Conservation (phyloP, 306 rosid species). For the Pterocarpus santalinus region DNA sequence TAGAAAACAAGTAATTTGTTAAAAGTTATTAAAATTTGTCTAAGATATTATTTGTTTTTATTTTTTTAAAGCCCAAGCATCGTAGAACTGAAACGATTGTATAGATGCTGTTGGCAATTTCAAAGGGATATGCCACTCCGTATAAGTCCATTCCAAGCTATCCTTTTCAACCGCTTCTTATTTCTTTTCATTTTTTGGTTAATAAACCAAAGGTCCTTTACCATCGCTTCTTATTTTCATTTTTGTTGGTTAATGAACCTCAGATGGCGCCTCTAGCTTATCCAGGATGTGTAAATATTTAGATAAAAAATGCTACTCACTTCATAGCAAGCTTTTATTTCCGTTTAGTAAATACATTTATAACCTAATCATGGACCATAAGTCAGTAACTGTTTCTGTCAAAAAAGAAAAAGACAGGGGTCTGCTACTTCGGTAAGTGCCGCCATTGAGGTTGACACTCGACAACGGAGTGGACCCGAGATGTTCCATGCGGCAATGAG, state of each 20-base stretch:
- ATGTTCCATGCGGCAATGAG: not conserved
- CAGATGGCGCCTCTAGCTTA: constrained; percentile 6
- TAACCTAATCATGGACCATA: not conserved
- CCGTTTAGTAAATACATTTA: not conserved
- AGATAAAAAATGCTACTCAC: not conserved
- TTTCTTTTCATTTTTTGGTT: not conserved
- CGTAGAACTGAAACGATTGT: constrained; percentile 5
- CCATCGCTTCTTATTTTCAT: too few species aligned
- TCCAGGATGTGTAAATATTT: not conserved
- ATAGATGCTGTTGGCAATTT: not conserved
- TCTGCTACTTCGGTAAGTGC: not conserved
- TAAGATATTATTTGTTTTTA: not conserved
- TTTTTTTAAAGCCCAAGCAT: not conserved
- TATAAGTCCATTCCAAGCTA: not conserved
- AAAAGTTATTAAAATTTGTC: not conserved
- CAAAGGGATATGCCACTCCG: constrained; percentile 9
- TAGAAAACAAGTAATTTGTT: not conserved
- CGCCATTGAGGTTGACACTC: not conserved
- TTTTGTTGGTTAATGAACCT: not conserved
- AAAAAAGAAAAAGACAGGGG: not conserved
- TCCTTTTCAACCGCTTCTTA: constrained; percentile 7
- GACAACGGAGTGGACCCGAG: not conserved
- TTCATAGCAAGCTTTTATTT: too few species aligned
- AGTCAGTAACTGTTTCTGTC: not conserved
- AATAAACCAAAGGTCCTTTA: too few species aligned